Evolutionary conservation across 2,329 filamentous ascomycete species (phyloP).

Genomic region (Cryphonectria radicalis): DNA sequence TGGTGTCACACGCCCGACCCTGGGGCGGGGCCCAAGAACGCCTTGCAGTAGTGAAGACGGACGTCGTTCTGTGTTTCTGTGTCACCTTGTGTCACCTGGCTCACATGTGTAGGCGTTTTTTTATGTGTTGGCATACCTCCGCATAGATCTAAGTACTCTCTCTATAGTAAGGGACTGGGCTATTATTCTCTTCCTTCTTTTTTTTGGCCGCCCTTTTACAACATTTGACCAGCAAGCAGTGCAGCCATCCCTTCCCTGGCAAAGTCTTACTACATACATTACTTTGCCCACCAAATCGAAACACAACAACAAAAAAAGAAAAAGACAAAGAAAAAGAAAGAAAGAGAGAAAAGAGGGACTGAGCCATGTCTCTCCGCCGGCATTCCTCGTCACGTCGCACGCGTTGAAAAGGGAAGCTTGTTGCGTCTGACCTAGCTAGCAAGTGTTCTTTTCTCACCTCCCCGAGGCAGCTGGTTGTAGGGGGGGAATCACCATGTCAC

Average conservation of each 20-base stretch:
- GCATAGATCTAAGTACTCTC: background rate
- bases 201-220: too few relatives aligned
- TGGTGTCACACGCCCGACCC: background rate
- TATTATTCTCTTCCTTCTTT: too few relatives aligned
- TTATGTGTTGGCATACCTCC: background rate
- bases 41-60: background rate
- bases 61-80: background rate
- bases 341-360: background rate
- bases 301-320: background rate
- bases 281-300: background rate
- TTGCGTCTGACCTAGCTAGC: background rate
- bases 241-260: background rate
- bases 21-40: background rate
- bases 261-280: background rate
- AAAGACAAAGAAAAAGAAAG: too few relatives aligned
- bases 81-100: background rate
- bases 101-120: background rate
- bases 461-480: background rate
- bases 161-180: background rate
- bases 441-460: background rate
- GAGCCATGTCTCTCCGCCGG: background rate
- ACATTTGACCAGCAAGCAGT: too few relatives aligned
- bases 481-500: background rate
- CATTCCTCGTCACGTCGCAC: background rate
- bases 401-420: background rate